Evolutionary conservation across 139 green algal species (phyloP).

Genomic region (Tetradesmus obliquus): DNA sequence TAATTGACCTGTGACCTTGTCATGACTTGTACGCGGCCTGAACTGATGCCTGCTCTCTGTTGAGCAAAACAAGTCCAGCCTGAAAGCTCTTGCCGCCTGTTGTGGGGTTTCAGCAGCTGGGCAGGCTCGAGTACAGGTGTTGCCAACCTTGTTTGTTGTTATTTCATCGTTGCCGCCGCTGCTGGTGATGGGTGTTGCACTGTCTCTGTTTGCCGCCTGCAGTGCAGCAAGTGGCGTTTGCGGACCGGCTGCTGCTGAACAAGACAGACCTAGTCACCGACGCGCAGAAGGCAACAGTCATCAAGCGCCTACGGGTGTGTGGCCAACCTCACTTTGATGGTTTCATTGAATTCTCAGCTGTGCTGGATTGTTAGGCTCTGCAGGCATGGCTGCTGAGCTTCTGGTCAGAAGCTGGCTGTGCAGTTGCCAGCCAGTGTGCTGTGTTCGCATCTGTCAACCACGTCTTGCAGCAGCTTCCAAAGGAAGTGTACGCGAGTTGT

Average conservation of each 20-base stretch:
- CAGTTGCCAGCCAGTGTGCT: no score
- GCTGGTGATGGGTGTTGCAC: neutral
- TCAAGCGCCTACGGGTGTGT: slow-evolving; percentile 52
- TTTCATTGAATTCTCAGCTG: neutral
- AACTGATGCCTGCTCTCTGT: no score
- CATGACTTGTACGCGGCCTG: no score
- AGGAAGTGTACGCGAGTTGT: no score
- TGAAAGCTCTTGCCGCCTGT: no score
- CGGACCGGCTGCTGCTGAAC: slow-evolving; percentile 91
- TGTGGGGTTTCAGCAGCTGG: no score
- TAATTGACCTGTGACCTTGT: no score
- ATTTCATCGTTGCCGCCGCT: neutral
- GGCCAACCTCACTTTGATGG: neutral
- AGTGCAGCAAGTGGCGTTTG: slow-evolving; percentile 87
- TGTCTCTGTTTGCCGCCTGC: neutral
- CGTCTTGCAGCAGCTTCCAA: no score
- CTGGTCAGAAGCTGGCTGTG: neutral
- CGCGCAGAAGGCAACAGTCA: slow-evolving; percentile 57
- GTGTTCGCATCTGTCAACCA: no score
- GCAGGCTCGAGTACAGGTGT: no score
- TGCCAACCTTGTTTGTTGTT: neutral
- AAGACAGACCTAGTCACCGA: slow-evolving; percentile 82
- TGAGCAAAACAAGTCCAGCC: no score
- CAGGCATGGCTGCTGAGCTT: neutral
- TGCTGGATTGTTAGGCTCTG: neutral